These are phyloP conservation scores for Zymoseptoria passerinii DNA, from an alignment of 2,329 filamentous ascomycete species.

Conservation along the genomic window DNA sequence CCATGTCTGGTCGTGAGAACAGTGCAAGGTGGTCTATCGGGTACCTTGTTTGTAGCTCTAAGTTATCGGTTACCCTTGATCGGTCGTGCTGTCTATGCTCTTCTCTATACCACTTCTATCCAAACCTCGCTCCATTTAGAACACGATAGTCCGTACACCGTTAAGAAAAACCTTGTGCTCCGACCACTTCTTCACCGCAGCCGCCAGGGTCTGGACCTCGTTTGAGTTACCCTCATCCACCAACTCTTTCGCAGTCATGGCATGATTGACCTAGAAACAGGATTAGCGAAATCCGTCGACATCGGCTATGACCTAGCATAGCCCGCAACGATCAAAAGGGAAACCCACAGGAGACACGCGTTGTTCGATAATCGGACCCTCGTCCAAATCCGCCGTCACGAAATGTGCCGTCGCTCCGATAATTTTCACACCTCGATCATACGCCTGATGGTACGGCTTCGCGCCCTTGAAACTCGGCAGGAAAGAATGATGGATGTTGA, in stretches of 20 bases:
- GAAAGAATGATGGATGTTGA: slow-evolving; percentile 89
- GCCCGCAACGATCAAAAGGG: too few relatives aligned
- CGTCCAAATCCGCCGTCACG: slow-evolving; percentile 75
- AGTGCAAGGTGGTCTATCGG: too few relatives aligned
- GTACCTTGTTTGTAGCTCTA: too few relatives aligned
- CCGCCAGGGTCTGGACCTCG: slow-evolving; percentile 72
- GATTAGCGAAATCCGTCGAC: too few relatives aligned
- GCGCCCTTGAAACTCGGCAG: slow-evolving; percentile 81
- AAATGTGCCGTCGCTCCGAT: slow-evolving; percentile 81
- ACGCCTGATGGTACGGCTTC: slow-evolving; percentile 81
- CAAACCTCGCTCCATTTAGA: slow-evolving; percentile 37
- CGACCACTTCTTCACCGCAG: slow-evolving; percentile 76
- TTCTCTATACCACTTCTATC: not conserved
- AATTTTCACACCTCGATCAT: slow-evolving; percentile 79
- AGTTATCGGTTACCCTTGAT: too few relatives aligned
- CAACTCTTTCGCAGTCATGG: slow-evolving; percentile 65
- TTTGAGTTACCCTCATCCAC: slow-evolving; percentile 76
- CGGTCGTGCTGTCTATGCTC: too few relatives aligned
- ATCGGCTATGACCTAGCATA: too few relatives aligned
- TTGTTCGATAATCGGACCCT: slow-evolving; percentile 85
- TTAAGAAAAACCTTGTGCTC: slow-evolving; percentile 72
- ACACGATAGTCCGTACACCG: slow-evolving; percentile 71
- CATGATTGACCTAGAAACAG: slow-evolving; percentile 44
- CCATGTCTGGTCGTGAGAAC: too few relatives aligned
- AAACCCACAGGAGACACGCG: slow-evolving; percentile 60